A percentile compares a stretch with the other conserved stretches of the same genome.
phyloP scores from a whole-genome alignment of 208 protist species.

The Crithidia acanthocephali region DNA sequence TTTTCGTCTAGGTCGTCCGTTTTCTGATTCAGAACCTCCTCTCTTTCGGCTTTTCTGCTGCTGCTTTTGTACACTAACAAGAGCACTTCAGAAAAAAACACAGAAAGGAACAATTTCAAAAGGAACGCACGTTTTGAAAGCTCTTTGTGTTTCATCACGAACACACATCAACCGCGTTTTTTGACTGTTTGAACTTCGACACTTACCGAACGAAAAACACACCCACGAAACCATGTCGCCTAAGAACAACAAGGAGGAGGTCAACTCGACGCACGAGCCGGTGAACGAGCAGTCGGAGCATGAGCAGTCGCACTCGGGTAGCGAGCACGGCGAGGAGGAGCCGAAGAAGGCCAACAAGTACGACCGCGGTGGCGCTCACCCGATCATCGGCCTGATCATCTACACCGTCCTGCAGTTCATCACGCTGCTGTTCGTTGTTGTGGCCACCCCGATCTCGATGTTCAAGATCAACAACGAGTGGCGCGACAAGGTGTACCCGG shows the following conservation, averaged over 20 bases:
- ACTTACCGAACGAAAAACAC: neutral
- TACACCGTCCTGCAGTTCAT: constrained; percentile 44
- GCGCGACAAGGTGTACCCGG: constrained; percentile 33
- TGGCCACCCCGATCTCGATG: constrained; percentile 54
- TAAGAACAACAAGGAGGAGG: constrained; percentile 1
- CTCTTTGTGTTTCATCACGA: neutral
- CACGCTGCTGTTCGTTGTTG: constrained; percentile 41
- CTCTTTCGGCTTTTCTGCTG: neutral
- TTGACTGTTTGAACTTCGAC: neutral
- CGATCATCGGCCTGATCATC: constrained; percentile 40
- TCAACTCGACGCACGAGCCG: constrained; percentile 13
- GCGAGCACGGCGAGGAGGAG: constrained; percentile 21
- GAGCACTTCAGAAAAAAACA: constrained; percentile 1
- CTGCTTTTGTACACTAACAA: constrained; percentile 21
- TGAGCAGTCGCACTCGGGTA: constrained; percentile 10
- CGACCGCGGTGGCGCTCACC: constrained; percentile 32
- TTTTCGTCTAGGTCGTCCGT: neutral
- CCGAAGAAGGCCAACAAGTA: constrained; percentile 34
- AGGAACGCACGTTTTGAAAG: neutral
- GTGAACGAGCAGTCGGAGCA: constrained; percentile 19
- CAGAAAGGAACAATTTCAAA: neutral
- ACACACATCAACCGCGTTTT: neutral
- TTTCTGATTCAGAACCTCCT: constrained; percentile 5
- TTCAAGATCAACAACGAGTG: constrained; percentile 40
- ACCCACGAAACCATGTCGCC: neutral